Evolutionary conservation across 192 early-diverging fungal species (phyloP).

Genomic region (Backusella macrospora): DNA sequence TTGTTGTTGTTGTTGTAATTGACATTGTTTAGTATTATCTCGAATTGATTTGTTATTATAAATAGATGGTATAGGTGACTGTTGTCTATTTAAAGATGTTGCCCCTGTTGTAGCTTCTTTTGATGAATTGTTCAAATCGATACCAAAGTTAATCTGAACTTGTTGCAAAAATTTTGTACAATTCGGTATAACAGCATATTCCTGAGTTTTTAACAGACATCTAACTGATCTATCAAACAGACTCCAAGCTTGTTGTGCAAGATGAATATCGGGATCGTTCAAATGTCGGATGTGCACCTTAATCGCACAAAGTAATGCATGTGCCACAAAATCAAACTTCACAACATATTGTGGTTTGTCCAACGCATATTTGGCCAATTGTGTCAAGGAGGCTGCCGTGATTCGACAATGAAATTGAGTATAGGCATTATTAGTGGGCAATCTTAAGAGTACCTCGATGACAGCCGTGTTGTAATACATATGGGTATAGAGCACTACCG

Average conservation of each 20-base stretch:
- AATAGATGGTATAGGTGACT: not conserved
- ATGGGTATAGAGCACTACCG: not conserved
- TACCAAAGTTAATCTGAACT: conserved; percentile 10
- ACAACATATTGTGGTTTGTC: not conserved
- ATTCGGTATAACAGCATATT: conserved; percentile 18
- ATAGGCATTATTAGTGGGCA: not conserved
- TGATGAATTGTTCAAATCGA: not conserved
- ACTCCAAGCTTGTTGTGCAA: conserved; percentile 15
- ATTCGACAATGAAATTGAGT: not conserved
- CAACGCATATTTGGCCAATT: conserved; percentile 5
- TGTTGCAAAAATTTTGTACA: conserved; percentile 22
- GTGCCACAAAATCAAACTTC: conserved; percentile 21
- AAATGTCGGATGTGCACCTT: not conserved
- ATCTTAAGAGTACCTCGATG: not conserved
- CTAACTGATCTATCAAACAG: conserved; percentile 17
- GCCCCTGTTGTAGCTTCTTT: not conserved
- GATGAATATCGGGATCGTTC: not conserved
- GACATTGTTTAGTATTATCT: not conserved
- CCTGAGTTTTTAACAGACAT: not conserved
- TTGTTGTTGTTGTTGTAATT: not conserved
- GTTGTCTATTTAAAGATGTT: not conserved
- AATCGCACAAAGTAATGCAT: not conserved
- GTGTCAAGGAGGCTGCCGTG: conserved; percentile 9
- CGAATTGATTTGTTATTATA: not conserved
- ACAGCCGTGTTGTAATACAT: conserved; percentile 14